Evolutionary conservation across 306 rosid species (phyloP).

Genomic region (Cicer judaicum): DNA sequence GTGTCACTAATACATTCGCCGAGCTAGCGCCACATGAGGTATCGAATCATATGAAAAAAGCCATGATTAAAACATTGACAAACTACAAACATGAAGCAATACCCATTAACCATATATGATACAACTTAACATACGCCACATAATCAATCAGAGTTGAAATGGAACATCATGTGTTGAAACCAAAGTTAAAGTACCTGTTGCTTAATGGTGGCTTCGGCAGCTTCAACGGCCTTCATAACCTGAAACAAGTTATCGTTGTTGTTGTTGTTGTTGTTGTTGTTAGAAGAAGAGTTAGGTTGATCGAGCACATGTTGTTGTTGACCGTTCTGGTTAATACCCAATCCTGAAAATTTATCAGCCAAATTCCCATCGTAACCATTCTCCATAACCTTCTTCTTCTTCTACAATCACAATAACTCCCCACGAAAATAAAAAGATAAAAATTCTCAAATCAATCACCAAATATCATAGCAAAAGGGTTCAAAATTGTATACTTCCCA

Average conservation of each 20-base stretch:
- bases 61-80: slow-evolving; percentile 18
- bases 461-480: slow-evolving; percentile 31
- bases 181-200: slow-evolving; percentile 63
- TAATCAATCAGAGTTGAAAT: slow-evolving; percentile 6
- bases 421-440: neutral
- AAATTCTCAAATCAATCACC: slow-evolving; percentile 44
- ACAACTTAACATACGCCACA: slow-evolving; percentile 6
- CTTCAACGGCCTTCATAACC: slow-evolving; percentile 95
- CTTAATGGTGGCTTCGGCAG: slow-evolving; percentile 89
- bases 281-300: slow-evolving; percentile 42
- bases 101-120: neutral
- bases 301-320: slow-evolving; percentile 46
- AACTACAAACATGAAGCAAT: neutral
- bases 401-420: slow-evolving; percentile 34
- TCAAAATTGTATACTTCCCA: slow-evolving; percentile 23
- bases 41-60: slow-evolving; percentile 14
- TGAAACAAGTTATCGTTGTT: slow-evolving; percentile 71
- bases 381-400: slow-evolving; percentile 69
- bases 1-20: slow-evolving; percentile 3
- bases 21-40: slow-evolving; percentile 1
- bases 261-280: slow-evolving; percentile 51
- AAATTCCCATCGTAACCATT: slow-evolving; percentile 78
- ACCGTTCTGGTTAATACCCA: slow-evolving; percentile 56
- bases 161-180: neutral
- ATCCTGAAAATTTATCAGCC: slow-evolving; percentile 71